Base-by-base conservation (phyloP, 169 alveolate genomes). In the Plasmodium gaboni region DNA sequence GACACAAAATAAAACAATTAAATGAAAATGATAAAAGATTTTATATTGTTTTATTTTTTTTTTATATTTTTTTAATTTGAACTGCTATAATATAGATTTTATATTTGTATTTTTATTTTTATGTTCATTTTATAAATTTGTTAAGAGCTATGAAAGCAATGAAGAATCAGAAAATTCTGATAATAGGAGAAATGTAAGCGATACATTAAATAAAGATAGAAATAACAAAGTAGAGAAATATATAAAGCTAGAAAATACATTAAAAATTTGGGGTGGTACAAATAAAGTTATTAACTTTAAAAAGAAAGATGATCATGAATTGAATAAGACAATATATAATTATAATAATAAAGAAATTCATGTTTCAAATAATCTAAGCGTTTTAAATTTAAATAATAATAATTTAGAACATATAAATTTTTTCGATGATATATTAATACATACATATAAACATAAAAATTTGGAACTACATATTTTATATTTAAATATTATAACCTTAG, bases 201-300 rank as follows among this genome's bases (percentile, higher is more conserved):
- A 80, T n/a, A 68, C 67, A 48, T 46, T 80, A 24, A 68, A 32
- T 32, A 80, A 80, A 19, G 90, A 67, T 26, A 80, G 68, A 60
- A 67, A 46, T 44, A 44, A 53, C 22, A 42, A 48, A 32, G 80
- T 55, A 46, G 90, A 80, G 65, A 80, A 80, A 13, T 80, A 80
- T 70, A 80, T 80, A 24, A 38, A 19, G 48, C 28, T 80, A 22
- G 80, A 80, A 67, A 80, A 61, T 19, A 80, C 80, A 10, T 24
- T 46, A 55, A 80, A 80, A 68, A 80, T 80, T 12, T 80, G 90
- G 90, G 90, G 73, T 28, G 90, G 90, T 6, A 80, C 90, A 67
- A 80, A 80, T 44, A 65, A 80, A 67, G 57, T 67, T 5, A 80
- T 80, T 67, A 38, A n/a, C 44, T 80, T 51, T 53, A 68, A 80